phyloP scores from a whole-genome alignment of 1,284 basidiomycete genomes.

The Athelia psychrophila region DNA sequence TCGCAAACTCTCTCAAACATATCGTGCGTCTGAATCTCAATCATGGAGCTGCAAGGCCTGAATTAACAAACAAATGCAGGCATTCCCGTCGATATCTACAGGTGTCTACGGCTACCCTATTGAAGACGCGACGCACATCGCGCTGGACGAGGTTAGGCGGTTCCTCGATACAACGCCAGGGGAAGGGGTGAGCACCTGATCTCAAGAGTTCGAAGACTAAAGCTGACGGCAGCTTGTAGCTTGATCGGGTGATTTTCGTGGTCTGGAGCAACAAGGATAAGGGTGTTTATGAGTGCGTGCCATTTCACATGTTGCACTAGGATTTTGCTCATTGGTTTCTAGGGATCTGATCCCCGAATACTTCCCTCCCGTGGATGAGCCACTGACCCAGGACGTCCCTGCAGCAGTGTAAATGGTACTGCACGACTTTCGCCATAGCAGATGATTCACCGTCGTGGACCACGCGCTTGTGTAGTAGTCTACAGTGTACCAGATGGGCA shows the following conservation, averaged over 20 bases:
- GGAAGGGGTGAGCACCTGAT: constrained; percentile 35
- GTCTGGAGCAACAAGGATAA: constrained; percentile 68
- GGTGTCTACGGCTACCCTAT: constrained; percentile 82
- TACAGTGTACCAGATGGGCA: too few relatives aligned
- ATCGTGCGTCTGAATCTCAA: constrained; percentile 50
- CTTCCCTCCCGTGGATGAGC: constrained; percentile 40
- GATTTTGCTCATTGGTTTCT: constrained; percentile 3
- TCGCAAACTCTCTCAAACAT: constrained; percentile 56
- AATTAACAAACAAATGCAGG: constrained; percentile 36
- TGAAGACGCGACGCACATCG: constrained; percentile 66
- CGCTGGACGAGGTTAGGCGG: constrained; percentile 54
- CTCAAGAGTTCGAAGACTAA: too few relatives aligned
- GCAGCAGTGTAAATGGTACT: too few relatives aligned
- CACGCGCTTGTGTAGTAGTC: constrained; percentile 12
- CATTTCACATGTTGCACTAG: not conserved
- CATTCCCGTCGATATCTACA: constrained; percentile 80
- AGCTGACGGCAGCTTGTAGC: constrained; percentile 31
- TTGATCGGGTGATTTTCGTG: constrained; percentile 73
- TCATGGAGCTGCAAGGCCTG: constrained; percentile 7
- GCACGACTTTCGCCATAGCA: too few relatives aligned
- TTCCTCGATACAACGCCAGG: constrained; percentile 56
- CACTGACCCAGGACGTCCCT: too few relatives aligned
- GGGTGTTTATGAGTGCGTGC: constrained; percentile 59
- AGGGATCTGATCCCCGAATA: constrained; percentile 61
- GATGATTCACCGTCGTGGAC: too few relatives aligned